A percentile compares a stretch with the other conserved stretches of the same genome.
Conservation (phyloP, 2,329 filamentous ascomycete genomes). For the Neopestalotiopsis clavispora region DNA sequence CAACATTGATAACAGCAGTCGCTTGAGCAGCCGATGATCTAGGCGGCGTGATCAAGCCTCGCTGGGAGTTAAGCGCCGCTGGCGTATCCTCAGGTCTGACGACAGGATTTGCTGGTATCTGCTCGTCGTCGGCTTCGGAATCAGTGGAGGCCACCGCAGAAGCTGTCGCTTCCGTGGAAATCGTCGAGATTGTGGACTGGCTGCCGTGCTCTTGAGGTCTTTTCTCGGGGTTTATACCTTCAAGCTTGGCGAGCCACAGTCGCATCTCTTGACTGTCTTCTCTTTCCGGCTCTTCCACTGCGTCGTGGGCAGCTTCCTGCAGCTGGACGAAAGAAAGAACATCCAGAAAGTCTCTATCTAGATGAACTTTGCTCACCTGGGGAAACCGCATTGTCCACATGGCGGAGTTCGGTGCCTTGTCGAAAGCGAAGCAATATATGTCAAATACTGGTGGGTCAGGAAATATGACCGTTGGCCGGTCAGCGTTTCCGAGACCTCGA, state of each 20-base stretch:
- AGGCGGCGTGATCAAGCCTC: slow-evolving; percentile 5
- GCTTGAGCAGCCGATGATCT: background rate
- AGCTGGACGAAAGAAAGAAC: slow-evolving; percentile 72
- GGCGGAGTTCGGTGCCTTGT: slow-evolving; percentile 69
- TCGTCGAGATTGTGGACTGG: slow-evolving; percentile 10
- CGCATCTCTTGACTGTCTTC: slow-evolving; percentile 66
- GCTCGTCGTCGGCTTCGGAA: background rate
- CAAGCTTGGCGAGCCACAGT: slow-evolving; percentile 65
- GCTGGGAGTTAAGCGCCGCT: background rate
- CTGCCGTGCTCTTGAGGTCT: slow-evolving; percentile 35
- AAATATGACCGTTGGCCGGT: slow-evolving; percentile 62
- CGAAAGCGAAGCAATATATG: slow-evolving; percentile 79
- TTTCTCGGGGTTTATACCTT: slow-evolving; percentile 55
- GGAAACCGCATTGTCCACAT: slow-evolving; percentile 82
- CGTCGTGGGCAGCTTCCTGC: slow-evolving; percentile 66
- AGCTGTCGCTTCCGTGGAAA: background rate
- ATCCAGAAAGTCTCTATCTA: slow-evolving; percentile 73
- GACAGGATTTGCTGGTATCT: background rate
- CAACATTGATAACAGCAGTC: background rate
- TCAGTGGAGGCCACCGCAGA: background rate
- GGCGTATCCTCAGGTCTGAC: background rate
- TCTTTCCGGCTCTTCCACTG: slow-evolving; percentile 52
- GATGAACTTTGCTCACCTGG: slow-evolving; percentile 75
- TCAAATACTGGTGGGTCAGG: slow-evolving; percentile 77
- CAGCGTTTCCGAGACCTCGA: slow-evolving; percentile 47